Evolutionary conservation across 371 early-diverging fungal genomes (phyloP).

Genomic region (Choanephora cucurbitarum): DNA sequence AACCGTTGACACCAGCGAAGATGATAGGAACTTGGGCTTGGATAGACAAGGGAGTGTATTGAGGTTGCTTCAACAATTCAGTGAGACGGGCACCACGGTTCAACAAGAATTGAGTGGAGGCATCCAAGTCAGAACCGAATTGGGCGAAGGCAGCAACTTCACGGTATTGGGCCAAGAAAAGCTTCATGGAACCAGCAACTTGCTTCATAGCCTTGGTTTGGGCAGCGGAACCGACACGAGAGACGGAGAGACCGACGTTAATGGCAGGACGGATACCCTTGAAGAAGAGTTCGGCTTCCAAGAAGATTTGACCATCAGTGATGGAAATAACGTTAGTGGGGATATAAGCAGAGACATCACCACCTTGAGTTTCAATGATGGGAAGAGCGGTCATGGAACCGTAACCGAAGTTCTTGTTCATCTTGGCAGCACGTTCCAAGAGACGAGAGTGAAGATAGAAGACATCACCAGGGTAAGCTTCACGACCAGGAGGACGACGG

Average conservation of each 20-base stretch:
- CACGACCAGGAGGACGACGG: constrained; percentile 98
- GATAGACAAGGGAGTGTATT: constrained; percentile 91
- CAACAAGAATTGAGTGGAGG: constrained; percentile 95
- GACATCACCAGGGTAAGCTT: constrained; percentile 98
- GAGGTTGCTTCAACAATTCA: constrained; percentile 94
- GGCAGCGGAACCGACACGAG: constrained; percentile 97
- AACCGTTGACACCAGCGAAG: constrained; percentile 95
- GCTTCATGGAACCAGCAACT: constrained; percentile 97
- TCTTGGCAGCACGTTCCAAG: constrained; percentile 96
- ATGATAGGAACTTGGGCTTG: constrained; percentile 94
- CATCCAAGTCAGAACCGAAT: constrained; percentile 98
- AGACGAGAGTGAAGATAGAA: constrained; percentile 98
- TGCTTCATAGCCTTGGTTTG: constrained; percentile 99
- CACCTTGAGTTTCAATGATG: constrained; percentile 98
- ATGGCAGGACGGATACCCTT: constrained; percentile 98
- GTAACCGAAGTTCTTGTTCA: constrained; percentile 89
- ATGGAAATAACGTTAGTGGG: constrained; percentile 99
- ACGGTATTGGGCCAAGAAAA: constrained; percentile 98
- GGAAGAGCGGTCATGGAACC: constrained; percentile 97
- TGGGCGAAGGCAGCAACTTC: constrained; percentile 98
- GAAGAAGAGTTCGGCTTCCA: constrained; percentile 98
- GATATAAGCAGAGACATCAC: constrained; percentile 98
- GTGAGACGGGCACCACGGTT: constrained; percentile 98
- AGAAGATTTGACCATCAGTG: constrained; percentile 91
- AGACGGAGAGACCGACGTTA: constrained; percentile 98